phyloP scores from a whole-genome alignment of 345 rosid species.

The Durio zibethinus region DNA sequence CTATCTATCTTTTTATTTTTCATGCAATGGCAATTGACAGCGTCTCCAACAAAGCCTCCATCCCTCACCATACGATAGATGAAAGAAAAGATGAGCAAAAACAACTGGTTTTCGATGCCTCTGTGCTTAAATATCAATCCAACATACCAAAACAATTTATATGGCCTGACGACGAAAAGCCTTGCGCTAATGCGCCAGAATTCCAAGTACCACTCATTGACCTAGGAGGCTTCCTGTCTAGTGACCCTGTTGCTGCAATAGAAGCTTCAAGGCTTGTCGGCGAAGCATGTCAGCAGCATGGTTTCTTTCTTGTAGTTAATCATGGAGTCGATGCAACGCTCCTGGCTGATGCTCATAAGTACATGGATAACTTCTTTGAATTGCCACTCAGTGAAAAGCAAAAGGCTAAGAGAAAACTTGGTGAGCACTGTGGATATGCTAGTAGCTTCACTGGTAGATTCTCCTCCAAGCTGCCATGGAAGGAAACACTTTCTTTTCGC shows the following conservation, averaged over 20 bases:
- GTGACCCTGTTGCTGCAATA: conserved; percentile 44
- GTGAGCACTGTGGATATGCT: conserved; percentile 89
- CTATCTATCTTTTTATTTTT: neutral
- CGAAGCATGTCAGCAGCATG: conserved; percentile 75
- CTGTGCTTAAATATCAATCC: conserved; percentile 43
- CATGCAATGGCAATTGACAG: conserved; percentile 43
- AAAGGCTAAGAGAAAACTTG: conserved; percentile 68
- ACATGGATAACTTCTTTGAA: conserved; percentile 71
- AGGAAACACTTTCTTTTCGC: conserved; percentile 84
- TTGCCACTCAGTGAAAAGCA: conserved; percentile 70
- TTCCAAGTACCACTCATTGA: conserved; percentile 79
- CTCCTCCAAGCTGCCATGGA: conserved; percentile 91
- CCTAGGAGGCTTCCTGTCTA: conserved; percentile 52
- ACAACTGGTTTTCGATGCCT: conserved; percentile 69
- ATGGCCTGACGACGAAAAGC: conserved; percentile 87
- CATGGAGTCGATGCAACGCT: conserved; percentile 74
- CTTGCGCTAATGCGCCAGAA: conserved; percentile 46
- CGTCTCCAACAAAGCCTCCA: conserved; percentile 29
- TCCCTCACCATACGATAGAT: conserved; percentile 24
- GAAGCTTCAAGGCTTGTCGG: conserved; percentile 63
- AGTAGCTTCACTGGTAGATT: conserved; percentile 97
- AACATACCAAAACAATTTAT: conserved; percentile 71
- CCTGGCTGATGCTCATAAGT: conserved; percentile 55
- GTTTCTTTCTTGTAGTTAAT: conserved; percentile 85
- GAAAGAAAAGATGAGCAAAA: conserved; percentile 33